A percentile compares a stretch with the other conserved stretches of the same genome.
Evolutionary conservation across 2,329 filamentous ascomycete species (phyloP).

Genomic region (Pseudodiploospora longispora): DNA sequence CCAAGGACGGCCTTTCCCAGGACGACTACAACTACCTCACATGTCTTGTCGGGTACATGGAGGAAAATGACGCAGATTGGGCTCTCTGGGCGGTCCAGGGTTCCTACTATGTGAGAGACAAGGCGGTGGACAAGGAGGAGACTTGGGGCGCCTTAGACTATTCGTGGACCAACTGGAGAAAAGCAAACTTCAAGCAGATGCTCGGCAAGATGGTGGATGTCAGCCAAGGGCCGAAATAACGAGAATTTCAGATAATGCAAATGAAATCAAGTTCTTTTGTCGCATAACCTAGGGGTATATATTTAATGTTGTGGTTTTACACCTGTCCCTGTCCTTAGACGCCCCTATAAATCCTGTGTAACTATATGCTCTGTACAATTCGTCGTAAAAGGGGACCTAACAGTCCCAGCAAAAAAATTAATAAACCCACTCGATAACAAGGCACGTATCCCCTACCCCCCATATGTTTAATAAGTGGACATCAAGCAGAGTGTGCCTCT

Average conservation of each 20-base stretch:
- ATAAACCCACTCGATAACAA: too few relatives aligned
- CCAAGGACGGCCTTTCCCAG: conserved; percentile 32
- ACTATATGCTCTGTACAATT: too few relatives aligned
- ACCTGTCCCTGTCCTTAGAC: too few relatives aligned
- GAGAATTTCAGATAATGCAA: background rate
- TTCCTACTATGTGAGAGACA: conserved; percentile 49
- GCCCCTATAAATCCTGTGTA: too few relatives aligned
- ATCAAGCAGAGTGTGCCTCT: too few relatives aligned
- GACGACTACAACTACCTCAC: conserved; percentile 40
- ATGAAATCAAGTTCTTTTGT: too few relatives aligned
- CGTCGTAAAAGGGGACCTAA: too few relatives aligned
- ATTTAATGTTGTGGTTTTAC: too few relatives aligned
- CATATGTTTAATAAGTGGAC: too few relatives aligned
- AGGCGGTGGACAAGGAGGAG: conserved; percentile 42
- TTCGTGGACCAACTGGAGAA: conserved; percentile 32
- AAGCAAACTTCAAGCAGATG: conserved; percentile 24
- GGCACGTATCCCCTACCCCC: too few relatives aligned
- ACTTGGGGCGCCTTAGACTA: conserved; percentile 41
- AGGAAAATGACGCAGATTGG: conserved; percentile 51
- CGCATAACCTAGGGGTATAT: too few relatives aligned
- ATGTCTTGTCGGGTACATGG: conserved; percentile 45
- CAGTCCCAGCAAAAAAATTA: too few relatives aligned
- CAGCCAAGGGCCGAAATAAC: conserved; percentile 25
- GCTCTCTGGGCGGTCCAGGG: conserved; percentile 51
- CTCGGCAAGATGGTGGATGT: conserved; percentile 31